Percentiles rank a stretch among this genome's conserved stretches.
These are phyloP conservation scores for Byssothecium circinans DNA, from an alignment of 2,329 filamentous ascomycete genomes.

Conservation along the genomic window DNA sequence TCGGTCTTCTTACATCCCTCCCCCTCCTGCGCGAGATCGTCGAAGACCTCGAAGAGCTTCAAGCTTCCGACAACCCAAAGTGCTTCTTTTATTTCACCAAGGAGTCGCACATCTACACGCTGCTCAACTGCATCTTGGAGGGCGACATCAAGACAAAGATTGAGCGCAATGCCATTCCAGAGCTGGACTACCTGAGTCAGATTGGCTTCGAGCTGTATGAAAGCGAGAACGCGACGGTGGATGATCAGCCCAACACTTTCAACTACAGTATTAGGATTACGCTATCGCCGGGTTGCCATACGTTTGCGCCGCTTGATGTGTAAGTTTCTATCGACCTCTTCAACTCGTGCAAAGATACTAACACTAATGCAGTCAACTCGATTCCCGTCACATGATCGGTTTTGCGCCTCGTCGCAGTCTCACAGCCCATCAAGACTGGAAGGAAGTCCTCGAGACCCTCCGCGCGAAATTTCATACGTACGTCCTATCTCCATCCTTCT, in stretches of 20 bases:
- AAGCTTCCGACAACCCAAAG: slow-evolving; percentile 90
- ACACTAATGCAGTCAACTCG: slow-evolving; percentile 63
- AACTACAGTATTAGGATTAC: slow-evolving; percentile 96
- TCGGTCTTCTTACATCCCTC: slow-evolving; percentile 89
- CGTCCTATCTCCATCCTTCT: slow-evolving; percentile 39
- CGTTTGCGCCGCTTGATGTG: slow-evolving; percentile 93
- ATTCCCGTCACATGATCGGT: slow-evolving; percentile 94
- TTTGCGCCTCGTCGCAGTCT: slow-evolving; percentile 87
- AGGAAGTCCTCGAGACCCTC: slow-evolving; percentile 92
- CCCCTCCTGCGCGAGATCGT: slow-evolving; percentile 96
- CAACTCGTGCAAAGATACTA: slow-evolving; percentile 3
- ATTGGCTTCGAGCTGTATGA: slow-evolving; percentile 99
- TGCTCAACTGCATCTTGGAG: slow-evolving; percentile 96
- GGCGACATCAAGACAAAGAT: slow-evolving; percentile 98
- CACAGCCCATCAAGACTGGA: slow-evolving; percentile 92
- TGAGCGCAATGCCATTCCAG: slow-evolving; percentile 88
- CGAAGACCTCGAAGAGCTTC: slow-evolving; percentile 93
- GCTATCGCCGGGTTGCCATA: slow-evolving; percentile 93
- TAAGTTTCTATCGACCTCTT: slow-evolving; percentile 20
- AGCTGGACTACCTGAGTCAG: slow-evolving; percentile 95
- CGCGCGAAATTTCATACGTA: slow-evolving; percentile 94
- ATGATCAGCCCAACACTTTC: slow-evolving; percentile 70
- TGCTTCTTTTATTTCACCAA: slow-evolving; percentile 99
- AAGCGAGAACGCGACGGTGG: slow-evolving; percentile 69
- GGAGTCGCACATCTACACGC: slow-evolving; percentile 96